Conservation (phyloP, 345 rosid species). For the Populus davidiana region DNA sequence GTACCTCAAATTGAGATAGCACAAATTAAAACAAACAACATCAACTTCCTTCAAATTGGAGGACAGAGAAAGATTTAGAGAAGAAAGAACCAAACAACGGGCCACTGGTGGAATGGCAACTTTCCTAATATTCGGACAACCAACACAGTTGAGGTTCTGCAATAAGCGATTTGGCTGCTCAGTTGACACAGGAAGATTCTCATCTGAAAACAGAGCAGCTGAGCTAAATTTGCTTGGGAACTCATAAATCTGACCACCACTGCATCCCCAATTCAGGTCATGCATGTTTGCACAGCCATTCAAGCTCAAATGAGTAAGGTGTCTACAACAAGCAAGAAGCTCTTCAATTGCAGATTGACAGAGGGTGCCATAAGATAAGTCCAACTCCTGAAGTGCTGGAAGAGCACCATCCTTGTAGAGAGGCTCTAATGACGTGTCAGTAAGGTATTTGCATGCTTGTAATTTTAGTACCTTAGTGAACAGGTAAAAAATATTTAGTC, state of each 20-base stretch:
- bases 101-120: conserved; percentile 79
- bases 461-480: conserved; percentile 67
- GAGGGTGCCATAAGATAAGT: conserved; percentile 89
- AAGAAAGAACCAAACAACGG: conserved; percentile 64
- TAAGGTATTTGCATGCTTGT: conserved; percentile 97
- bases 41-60: conserved; percentile 85
- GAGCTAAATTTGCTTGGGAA: conserved; percentile 25
- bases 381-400: conserved; percentile 75
- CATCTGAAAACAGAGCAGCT: conserved; percentile 23
- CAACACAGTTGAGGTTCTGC: conserved; percentile 90
- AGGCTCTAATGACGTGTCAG: conserved; percentile 84
- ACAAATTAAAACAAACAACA: conserved; percentile 64
- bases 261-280: conserved; percentile 83
- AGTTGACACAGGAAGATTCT: conserved; percentile 28
- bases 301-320: conserved; percentile 89
- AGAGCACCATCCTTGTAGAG: conserved; percentile 82
- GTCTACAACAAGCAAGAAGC: conserved; percentile 88
- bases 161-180: conserved; percentile 66
- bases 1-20: conserved; percentile 80
- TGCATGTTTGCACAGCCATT: conserved; percentile 93
- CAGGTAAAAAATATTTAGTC: neutral
- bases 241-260: conserved; percentile 43
- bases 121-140: conserved; percentile 88
- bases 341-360: conserved; percentile 92
- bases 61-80: conserved; percentile 81